phyloP scores from a whole-genome alignment of 2,329 filamentous ascomycete species.

The Metarhizium brunneum region DNA sequence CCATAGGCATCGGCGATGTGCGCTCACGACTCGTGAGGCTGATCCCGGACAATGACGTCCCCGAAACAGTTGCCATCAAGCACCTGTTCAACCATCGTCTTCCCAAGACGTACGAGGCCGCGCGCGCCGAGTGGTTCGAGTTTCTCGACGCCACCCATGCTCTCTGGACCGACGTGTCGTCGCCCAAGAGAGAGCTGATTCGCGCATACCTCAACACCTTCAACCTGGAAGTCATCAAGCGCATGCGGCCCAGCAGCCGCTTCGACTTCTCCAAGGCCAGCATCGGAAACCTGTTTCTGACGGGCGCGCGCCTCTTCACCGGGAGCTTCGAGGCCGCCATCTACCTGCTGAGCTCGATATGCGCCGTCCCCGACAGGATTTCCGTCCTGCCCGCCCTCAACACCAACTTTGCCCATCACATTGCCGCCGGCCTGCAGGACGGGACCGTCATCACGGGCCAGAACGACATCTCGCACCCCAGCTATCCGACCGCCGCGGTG shows the following conservation, averaged over 20 bases:
- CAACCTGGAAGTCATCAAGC: slow-evolving; percentile 70
- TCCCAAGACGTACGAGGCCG: slow-evolving; percentile 44
- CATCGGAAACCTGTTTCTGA: slow-evolving; percentile 72
- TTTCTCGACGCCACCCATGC: slow-evolving; percentile 75
- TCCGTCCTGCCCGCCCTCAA: slow-evolving; percentile 84
- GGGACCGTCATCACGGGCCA: slow-evolving; percentile 78
- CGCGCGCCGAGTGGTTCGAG: slow-evolving; percentile 74
- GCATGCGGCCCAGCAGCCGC: slow-evolving; percentile 59
- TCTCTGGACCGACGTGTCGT: slow-evolving; percentile 64
- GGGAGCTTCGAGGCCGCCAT: slow-evolving; percentile 90
- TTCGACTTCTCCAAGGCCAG: slow-evolving; percentile 73
- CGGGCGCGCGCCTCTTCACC: slow-evolving; percentile 80
- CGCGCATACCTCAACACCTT: slow-evolving; percentile 68
- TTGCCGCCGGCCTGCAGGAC: slow-evolving; percentile 71
- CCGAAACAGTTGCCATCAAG: slow-evolving; percentile 67
- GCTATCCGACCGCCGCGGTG: slow-evolving; percentile 45
- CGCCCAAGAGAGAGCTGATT: slow-evolving; percentile 67
- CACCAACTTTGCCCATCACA: slow-evolving; percentile 92
- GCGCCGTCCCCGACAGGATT: slow-evolving; percentile 67
- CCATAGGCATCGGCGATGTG: slow-evolving; percentile 45
- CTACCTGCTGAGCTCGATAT: slow-evolving; percentile 80
- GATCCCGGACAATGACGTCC: slow-evolving; percentile 57
- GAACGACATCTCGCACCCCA: slow-evolving; percentile 85
- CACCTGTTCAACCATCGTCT: slow-evolving; percentile 82
- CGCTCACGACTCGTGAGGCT: slow-evolving; percentile 69